Conservation (phyloP, 2,329 filamentous ascomycete genomes). For the Colletotrichum orbiculare region DNA sequence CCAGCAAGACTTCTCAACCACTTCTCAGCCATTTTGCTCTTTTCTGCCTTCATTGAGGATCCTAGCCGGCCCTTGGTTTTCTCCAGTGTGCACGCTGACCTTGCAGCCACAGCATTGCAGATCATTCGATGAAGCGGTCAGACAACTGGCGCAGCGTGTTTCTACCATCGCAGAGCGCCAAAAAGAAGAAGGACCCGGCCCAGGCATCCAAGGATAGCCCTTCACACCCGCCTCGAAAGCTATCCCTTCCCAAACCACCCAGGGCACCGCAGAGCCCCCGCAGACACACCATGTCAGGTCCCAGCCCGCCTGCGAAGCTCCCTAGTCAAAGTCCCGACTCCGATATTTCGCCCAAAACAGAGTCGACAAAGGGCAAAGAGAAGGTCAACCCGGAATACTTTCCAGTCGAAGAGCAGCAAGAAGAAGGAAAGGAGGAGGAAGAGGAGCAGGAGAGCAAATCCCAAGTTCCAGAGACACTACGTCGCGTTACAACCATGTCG, state of each 20-base stretch:
- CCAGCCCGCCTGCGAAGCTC: constrained; percentile 40
- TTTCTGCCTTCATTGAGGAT: not conserved
- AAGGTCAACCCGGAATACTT: constrained; percentile 43
- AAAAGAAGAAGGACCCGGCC: constrained; percentile 27
- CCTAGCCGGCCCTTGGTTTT: constrained; percentile 9
- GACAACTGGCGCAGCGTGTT: constrained; percentile 36
- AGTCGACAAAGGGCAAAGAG: constrained; percentile 37
- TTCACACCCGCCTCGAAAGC: constrained; percentile 12
- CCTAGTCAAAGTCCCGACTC: constrained; percentile 50
- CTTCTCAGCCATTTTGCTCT: not conserved
- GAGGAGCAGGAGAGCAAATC: not conserved
- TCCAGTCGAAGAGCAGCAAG: constrained; percentile 27
- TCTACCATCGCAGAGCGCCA: constrained; percentile 30
- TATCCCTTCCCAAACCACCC: constrained; percentile 11
- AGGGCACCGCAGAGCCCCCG: constrained; percentile 5
- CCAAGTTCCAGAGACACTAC: constrained; percentile 4
- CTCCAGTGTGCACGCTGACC: constrained; percentile 27
- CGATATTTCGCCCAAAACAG: constrained; percentile 56
- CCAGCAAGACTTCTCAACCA: not conserved
- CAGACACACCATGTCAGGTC: constrained; percentile 31
- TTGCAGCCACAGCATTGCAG: constrained; percentile 9
- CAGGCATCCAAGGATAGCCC: constrained; percentile 21
- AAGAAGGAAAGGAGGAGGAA: constrained; percentile 13
- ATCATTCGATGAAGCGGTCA: constrained; percentile 27
- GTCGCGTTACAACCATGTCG: constrained; percentile 30